Base-by-base conservation (phyloP, 2,329 filamentous ascomycete genomes). In the Ascochyta fabae region DNA sequence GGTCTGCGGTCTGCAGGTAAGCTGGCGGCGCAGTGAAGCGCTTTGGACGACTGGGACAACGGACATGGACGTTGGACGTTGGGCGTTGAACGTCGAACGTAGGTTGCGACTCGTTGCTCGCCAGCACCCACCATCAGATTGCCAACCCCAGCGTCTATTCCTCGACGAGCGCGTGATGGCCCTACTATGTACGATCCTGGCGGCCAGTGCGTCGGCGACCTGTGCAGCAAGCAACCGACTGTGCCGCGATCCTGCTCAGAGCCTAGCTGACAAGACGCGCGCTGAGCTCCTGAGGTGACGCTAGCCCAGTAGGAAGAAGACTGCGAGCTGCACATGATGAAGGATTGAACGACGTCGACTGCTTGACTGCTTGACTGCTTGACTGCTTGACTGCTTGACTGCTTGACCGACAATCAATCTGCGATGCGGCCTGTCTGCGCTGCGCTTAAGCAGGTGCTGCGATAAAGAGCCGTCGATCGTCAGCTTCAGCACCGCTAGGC, bases 241-340 rank as follows among this genome's bases (percentile, higher is more conserved):
- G 65, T 70, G 67, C 66, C 61, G 48, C 63, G 58, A 60, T 66
- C 40, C 48, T 49, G 53, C 49, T 44, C 40, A 23, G 41, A 38
- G 53, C 33, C 58, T 66, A 65, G 66, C 65, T 70, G 66, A 68
- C 62, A 58, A 19, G 19, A 67, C 58, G 64, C 62, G 62, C 63
- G 60, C 57, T 62, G 58, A 62, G 61, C 38, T 42, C 15, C 31
- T 43, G 34, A 62, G 60, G 59, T 62, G 62, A 57, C 60, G 61
- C 67, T 71, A 73, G 61, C 64, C 64, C 53, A 66, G 63, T 61
- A 49, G 58, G 64, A 62, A 59, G 56, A 60, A 53, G 57, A 64
- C 42, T 58, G 64, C 61, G 58, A 65, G 64, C 62, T 58, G 65
- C 71, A 72, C 69, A 68, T 74, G 70, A 74, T 70, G 6, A 10